phyloP scores from a whole-genome alignment of 169 alveolate species.

The Blepharisma undulans region DNA sequence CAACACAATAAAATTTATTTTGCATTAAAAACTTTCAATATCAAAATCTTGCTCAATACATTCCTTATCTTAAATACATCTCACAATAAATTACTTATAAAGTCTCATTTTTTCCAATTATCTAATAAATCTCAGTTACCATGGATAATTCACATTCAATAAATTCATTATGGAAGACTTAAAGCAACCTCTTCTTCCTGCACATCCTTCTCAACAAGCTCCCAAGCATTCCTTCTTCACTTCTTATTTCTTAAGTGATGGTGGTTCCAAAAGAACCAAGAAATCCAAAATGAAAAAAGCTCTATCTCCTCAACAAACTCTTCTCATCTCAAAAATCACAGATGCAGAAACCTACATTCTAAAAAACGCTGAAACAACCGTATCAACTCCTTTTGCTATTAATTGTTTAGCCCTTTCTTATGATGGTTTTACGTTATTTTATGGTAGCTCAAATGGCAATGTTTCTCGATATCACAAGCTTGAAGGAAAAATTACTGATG shows the following conservation, averaged over 20 bases:
- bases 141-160: not conserved
- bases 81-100: not conserved
- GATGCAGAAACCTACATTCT: not conserved
- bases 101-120: not conserved
- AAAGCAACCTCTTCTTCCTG: not conserved
- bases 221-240: not conserved
- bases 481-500: slow-evolving; percentile 18
- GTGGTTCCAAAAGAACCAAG: not conserved
- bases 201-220: not conserved
- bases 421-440: not conserved
- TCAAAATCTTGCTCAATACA: no score
- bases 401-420: not conserved
- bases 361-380: slow-evolving; percentile 18
- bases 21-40: no score
- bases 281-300: not conserved
- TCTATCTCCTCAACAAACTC: not conserved
- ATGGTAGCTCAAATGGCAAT: slow-evolving; percentile 22
- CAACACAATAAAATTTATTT: no score
- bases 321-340: not conserved
- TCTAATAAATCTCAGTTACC: not conserved
- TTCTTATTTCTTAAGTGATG: not conserved
- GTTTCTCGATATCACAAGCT: not conserved
- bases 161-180: slow-evolving; percentile 8
- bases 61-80: no score
- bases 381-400: slow-evolving; percentile 22